Evolutionary conservation across 306 rosid species (phyloP).

Genomic region (Echinosophora koreensis): DNA sequence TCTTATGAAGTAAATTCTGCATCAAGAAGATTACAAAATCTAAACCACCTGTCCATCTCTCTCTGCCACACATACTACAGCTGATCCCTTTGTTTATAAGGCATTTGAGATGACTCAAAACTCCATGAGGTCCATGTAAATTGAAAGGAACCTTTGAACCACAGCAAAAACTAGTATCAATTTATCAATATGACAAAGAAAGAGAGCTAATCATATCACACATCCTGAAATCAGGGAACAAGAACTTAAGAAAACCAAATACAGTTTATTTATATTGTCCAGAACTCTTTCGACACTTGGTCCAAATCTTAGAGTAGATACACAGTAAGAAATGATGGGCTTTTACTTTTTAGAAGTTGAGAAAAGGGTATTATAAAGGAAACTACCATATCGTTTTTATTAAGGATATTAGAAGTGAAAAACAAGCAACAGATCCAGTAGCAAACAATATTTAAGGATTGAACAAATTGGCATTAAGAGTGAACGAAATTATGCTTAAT

Average conservation of each 20-base stretch:
- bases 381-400: constrained; percentile 5
- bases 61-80: constrained; percentile 93
- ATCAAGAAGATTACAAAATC: constrained; percentile 40
- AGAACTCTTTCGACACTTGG: not conserved
- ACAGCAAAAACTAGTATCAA: constrained; percentile 39
- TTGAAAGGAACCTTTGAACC: constrained; percentile 76
- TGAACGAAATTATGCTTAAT: not conserved
- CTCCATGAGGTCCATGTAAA: constrained; percentile 87
- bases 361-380: constrained; percentile 15
- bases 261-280: not conserved
- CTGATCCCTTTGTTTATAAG: constrained; percentile 90
- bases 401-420: not conserved
- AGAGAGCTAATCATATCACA: constrained; percentile 32
- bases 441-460: constrained; percentile 13
- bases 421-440: constrained; percentile 9
- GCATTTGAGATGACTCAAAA: constrained; percentile 86
- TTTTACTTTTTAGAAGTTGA: not conserved
- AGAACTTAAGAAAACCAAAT: too few relatives aligned
- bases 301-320: not conserved
- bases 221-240: too few relatives aligned
- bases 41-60: constrained; percentile 94
- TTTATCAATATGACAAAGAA: constrained; percentile 36
- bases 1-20: constrained; percentile 86
- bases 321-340: not conserved
- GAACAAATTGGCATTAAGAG: not conserved